Evolutionary conservation across 495 filamentous ascomycete genomes (phyloP), one percentile per base, ranked within the genome.

Genomic region (Trichoderma virens): DNA sequence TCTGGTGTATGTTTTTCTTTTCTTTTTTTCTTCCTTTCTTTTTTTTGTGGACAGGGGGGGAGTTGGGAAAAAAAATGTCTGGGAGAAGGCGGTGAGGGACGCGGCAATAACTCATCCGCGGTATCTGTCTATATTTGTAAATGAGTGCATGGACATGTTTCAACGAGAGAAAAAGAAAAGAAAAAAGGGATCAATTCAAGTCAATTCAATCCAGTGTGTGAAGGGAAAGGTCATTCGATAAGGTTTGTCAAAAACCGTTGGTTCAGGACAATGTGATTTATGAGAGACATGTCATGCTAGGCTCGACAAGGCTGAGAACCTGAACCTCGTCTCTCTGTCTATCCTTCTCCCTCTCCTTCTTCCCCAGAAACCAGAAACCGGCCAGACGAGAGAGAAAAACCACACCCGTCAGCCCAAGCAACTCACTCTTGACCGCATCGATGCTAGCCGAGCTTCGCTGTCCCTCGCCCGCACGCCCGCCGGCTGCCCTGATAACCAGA

Each of bases 391-490:
- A n/a, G n/a, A n/a, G n/a, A n/a, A n/a, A n/a, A n/a, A n/a, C n/a
- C n/a, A n/a, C n/a, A n/a, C n/a, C n/a, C n/a, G n/a, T n/a, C n/a
- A n/a, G n/a, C n/a, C n/a, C n/a, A n/a, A n/a, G n/a, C n/a, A n/a
- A n/a, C n/a, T n/a, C 32, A 35, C 32, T 56, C 51, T 56, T 56
- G 51, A 56, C 51, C 51, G 51, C 51, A 56, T 56, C 51, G 16
- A 56, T 30, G 23, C 51, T 56, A 56, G 51, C 27, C 51, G 27
- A 56, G 23, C 27, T 56, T 56, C 51, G 51, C 28, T 30, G 23
- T 56, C 51, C 28, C 27, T 30, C 41, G 5, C 18, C 41, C 18
- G 3, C 41, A 56, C 27, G 51, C 27, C 51, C 23, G 51, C 51
- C 25, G 51, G 16, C 23, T n/a, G 7, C 27, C 20, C 13, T 56